Base-by-base conservation (phyloP, 495 filamentous ascomycete genomes). In the Penicillium subrubescens region DNA sequence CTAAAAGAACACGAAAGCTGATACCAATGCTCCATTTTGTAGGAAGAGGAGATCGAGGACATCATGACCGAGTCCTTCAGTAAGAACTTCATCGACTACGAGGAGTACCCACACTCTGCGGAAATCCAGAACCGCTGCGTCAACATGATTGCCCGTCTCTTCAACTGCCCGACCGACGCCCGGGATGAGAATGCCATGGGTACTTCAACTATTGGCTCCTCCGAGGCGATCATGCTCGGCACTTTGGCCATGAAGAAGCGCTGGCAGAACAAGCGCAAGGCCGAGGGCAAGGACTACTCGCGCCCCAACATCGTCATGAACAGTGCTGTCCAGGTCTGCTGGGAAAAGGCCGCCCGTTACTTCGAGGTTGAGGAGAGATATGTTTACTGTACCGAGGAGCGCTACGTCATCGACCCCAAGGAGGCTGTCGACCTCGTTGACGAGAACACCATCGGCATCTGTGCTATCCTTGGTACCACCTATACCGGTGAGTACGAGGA, bases 401-500 rank as follows among this genome's bases (percentile, higher is more conserved):
- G 93, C 63, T 96, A 86, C 70, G 90, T 95, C 41, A 94, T 97
- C 70, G 93, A 97, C 75, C 93, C 93, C 10, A 78, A 88, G 69
- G 79, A 94, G 79, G 90, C 92, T 0, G 90, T 96, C 27, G 81
- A 89, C 58, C 75, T 96, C n/a, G 85, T 96, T 6, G 93, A 97
- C 65, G 93, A 97, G 82, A 96, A 97, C 75, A 97, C 93, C 8
- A 96, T 97, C 70, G 93, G 93, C 60, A 97, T 97, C 71, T 96
- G 93, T 72, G 71, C 86, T 41, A 96, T 97, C 68, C 75, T 97
- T 14, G 93, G 93, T 14, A 93, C 92, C 1, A 97, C 93, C 1
- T 96, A 96, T 76, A 97, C 93, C n/a, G 93, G 93, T 54, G 90
- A 97, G 78, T 96, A 97, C 67, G 93, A 97, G 76, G 92, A 97